phyloP scores from a whole-genome alignment of 768 basidiomycete species.

The Termitomyces eurrhizus region DNA sequence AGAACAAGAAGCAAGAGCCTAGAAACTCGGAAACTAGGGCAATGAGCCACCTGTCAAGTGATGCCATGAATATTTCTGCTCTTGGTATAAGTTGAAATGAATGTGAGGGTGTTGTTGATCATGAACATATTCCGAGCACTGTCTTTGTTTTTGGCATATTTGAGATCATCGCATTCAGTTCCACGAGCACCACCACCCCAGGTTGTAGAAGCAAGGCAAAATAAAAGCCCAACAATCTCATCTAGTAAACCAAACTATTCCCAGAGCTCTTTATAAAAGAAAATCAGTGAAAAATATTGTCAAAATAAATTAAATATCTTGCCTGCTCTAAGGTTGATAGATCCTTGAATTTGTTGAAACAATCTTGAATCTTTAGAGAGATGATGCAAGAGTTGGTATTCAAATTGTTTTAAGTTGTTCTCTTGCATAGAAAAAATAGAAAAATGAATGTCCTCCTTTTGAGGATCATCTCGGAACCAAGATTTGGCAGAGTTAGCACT shows the following conservation, averaged over 20 bases:
- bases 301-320: no score
- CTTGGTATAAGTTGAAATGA: background rate
- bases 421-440: background rate
- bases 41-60: background rate
- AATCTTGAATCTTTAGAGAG: background rate
- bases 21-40: background rate
- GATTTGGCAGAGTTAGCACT: background rate
- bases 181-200: constrained; percentile 4
- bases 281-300: background rate
- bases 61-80: constrained; percentile 1
- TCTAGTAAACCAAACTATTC: background rate
- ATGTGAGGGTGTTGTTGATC: background rate
- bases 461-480: background rate
- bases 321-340: background rate
- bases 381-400: background rate
- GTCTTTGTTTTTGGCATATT: constrained; percentile 2
- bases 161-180: constrained; percentile 1
- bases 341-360: background rate
- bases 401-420: background rate
- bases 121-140: background rate
- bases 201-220: background rate
- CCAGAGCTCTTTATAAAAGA: background rate
- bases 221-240: background rate
- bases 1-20: background rate
- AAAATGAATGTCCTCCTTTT: background rate